Evolutionary conservation across 2,329 filamentous ascomycete species (phyloP), one percentile per base, ranked within the genome.

Genomic region (Exophiala sp.): DNA sequence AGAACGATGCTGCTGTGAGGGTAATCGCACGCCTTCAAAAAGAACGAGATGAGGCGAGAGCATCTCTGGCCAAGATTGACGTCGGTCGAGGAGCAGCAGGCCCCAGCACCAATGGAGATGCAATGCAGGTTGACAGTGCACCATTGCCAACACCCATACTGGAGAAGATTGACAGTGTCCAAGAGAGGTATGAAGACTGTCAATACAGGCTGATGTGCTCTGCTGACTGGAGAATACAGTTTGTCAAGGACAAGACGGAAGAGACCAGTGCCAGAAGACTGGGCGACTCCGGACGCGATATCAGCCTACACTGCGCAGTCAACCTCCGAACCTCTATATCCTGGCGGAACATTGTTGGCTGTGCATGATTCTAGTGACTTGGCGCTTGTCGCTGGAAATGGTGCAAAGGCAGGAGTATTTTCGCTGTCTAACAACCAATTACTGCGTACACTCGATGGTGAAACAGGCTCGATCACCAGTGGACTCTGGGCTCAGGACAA

Each of bases 1-100:
- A 97, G 74, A 89, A 97, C 65, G 94, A 99, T 78, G 92, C 94
- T 2, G 94, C 94, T n/a, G 86, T 95, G 46, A 82, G 94, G 59
- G 94, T 99, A 45, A 96, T 99, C 72, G 91, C 91, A 61, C 84
- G 92, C 44, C 70, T 99, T 69, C 88, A 88, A n/a, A 87, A 83
- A 69, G 94, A 99, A 77, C 79, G 94, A 59, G 91, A 99, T 65
- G 91, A 97, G 71, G 91, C 94, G 42, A 82, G 92, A 61, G 88
- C 94, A 72, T 89, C 94, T 11, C 76, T 99, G 47, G 90, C 90
- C 34, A 90, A 89, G 68, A 82, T 97, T 11, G 89, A 88, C 1
- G 84, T 96, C 41, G 84, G 84, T 21, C 33, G 48, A 45, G 48
- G 44, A 34, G 75, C 74, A 42, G 74, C 52, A 71, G 70, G 24